Conservation (phyloP, 2,329 filamentous ascomycete species). For the Sphaerulina populicola region DNA sequence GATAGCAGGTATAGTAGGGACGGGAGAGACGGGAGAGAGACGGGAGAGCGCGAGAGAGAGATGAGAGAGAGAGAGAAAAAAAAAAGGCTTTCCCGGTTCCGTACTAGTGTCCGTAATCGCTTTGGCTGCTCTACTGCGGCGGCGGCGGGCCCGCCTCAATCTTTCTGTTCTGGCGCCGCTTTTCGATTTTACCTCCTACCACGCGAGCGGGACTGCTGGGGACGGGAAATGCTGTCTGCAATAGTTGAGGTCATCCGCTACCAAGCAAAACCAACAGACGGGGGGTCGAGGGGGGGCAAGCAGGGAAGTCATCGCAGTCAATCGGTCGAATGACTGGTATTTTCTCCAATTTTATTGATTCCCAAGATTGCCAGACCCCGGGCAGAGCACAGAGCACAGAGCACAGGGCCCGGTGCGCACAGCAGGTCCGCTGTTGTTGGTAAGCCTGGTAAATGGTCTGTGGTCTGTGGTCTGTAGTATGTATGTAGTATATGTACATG, state of each 20-base stretch:
- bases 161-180: background rate
- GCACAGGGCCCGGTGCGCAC: background rate
- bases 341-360: background rate
- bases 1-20: no score
- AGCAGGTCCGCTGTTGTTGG: background rate
- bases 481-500: no score
- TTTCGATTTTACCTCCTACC: background rate
- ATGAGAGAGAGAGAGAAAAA: background rate
- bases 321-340: background rate
- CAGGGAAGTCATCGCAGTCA: background rate
- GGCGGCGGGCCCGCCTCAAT: background rate
- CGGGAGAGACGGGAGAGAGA: no score
- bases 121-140: background rate
- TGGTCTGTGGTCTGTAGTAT: no score
- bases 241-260: background rate
- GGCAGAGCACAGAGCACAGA: background rate
- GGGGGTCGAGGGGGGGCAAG: no score
- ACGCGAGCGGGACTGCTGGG: background rate
- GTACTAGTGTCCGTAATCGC: background rate
- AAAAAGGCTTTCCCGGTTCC: background rate
- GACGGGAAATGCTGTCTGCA: background rate
- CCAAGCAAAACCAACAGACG: background rate
- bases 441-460: background rate
- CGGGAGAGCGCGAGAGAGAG: no score
- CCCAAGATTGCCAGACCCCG: background rate